phyloP scores from a whole-genome alignment of 495 filamentous ascomycete species.

The Penicillium bovifimosum region DNA sequence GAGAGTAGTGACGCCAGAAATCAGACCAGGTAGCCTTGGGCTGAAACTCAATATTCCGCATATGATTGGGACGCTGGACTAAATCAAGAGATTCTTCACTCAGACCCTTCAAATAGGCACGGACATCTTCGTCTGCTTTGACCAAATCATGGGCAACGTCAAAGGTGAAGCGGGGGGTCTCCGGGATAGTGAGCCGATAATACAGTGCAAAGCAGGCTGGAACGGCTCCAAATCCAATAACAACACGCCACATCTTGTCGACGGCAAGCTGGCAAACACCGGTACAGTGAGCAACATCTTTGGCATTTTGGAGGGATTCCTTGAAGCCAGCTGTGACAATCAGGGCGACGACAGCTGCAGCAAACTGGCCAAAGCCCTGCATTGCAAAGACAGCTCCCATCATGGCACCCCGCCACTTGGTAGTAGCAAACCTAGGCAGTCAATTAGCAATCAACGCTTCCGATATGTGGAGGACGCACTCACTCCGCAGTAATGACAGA shows the following conservation, averaged over 20 bases:
- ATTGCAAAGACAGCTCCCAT: constrained; percentile 84
- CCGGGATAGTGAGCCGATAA: constrained; percentile 84
- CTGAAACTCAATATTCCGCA: constrained; percentile 43
- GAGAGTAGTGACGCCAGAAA: constrained; percentile 57
- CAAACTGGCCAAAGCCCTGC: constrained; percentile 75
- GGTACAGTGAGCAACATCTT: constrained; percentile 45
- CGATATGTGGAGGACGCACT: constrained; percentile 16
- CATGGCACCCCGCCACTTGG: constrained; percentile 82
- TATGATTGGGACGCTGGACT: constrained; percentile 46
- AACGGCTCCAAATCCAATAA: constrained; percentile 76
- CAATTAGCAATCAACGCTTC: constrained; percentile 1
- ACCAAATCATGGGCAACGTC: constrained; percentile 69
- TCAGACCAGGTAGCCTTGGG: constrained; percentile 62
- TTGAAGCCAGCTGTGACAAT: constrained; percentile 71
- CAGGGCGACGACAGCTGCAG: constrained; percentile 63
- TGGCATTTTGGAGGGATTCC: constrained; percentile 52
- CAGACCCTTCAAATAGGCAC: constrained; percentile 56
- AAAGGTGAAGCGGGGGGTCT: constrained; percentile 78
- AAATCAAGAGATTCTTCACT: constrained; percentile 58
- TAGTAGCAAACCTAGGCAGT: constrained; percentile 63
- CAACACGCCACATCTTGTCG: constrained; percentile 80
- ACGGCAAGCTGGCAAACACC: constrained; percentile 64
- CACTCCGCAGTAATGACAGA: constrained; percentile 80
- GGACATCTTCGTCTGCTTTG: constrained; percentile 60
- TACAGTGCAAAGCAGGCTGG: constrained; percentile 73